These are phyloP conservation scores for Globisporangium abappressorium DNA, from an alignment of 352 stramenopile species.

Conservation along the genomic window DNA sequence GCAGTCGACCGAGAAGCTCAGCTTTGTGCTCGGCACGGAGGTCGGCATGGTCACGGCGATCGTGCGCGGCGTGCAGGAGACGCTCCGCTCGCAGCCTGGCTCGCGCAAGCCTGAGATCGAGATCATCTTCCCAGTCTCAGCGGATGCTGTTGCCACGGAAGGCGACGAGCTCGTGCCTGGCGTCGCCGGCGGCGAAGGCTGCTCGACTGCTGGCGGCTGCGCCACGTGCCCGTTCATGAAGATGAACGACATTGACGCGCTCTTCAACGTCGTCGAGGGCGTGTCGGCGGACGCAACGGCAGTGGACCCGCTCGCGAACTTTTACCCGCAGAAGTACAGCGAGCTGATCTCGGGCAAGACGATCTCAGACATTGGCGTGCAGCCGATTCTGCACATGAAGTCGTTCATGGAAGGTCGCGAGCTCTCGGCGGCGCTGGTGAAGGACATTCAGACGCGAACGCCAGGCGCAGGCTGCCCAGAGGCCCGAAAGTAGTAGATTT, in stretches of 20 bases:
- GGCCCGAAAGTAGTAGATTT: conserved; percentile 14
- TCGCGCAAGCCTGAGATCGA: conserved; percentile 85
- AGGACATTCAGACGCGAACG: conserved; percentile 75
- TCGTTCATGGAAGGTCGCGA: conserved; percentile 90
- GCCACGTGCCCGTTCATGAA: conserved; percentile 99
- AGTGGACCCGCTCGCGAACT: conserved; percentile 77
- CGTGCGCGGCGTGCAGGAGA: conserved; percentile 91
- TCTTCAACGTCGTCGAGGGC: conserved; percentile 89
- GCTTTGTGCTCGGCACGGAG: conserved; percentile 96
- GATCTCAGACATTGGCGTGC: conserved; percentile 90
- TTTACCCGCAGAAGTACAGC: conserved; percentile 91
- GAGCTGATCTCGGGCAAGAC: conserved; percentile 88
- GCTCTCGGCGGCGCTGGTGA: conserved; percentile 83
- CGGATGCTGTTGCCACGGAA: conserved; percentile 87
- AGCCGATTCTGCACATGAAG: conserved; percentile 98
- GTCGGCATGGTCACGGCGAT: conserved; percentile 98
- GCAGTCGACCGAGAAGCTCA: conserved; percentile 69
- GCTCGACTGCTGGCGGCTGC: conserved; percentile 95
- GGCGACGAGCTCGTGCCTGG: conserved; percentile 85
- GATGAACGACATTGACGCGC: conserved; percentile 98
- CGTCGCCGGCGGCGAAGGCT: conserved; percentile 92
- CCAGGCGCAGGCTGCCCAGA: conserved; percentile 57
- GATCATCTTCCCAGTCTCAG: conserved; percentile 97
- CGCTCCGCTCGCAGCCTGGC: conserved; percentile 39
- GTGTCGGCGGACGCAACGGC: conserved; percentile 33